Base-by-base conservation (phyloP, 371 early-diverging fungal species). In the Mortierella sp. region DNA sequence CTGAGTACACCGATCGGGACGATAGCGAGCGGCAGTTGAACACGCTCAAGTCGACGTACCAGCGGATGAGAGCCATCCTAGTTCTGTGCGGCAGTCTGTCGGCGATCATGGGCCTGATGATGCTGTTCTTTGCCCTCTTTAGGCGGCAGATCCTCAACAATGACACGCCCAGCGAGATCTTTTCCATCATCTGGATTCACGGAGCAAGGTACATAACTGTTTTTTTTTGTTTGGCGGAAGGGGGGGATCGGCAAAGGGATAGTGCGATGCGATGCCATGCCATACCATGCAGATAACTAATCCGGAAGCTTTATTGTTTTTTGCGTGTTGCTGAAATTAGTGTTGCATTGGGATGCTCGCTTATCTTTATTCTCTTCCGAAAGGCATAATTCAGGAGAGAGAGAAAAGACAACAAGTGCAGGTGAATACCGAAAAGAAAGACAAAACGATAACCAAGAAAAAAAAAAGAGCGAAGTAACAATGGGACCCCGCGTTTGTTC, bases 301-400 rank as follows among this genome's bases (percentile, higher is more conserved):
- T n/a, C 63, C 19, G n/a, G 26, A 61, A 6, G 19, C 63, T 8
- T 19, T 31, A 22, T 53, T 45, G 11, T 39, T n/a, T 13, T 19
- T 13, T 40, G 45, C 45, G 0, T 64, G 2, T 41, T 41, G 40
- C 11, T 40, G 7, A 43, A 70, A 47, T 13, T 67, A 82, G 82
- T 69, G 82, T 82, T 43, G 82, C 82, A 1, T 72, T 82, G 50
- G 82, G 82, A 40, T 82, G 82, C 37, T 82, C 82, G 5, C 48
- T 82, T 40, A 77, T 82, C 53, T 82, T 82, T 43, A 82, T 82
- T 39, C 78, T 82, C 45, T 82, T 82, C 82, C 71, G 82, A 31
- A 82, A 82, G 72, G 64, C 82, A 2, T 82, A 77, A 53, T 14
- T 24, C 31, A 34, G 26, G 52, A 24, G 47, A 31, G 11, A 68